Evolutionary conservation across 805 yeast genomes (phyloP).

Genomic region (Hagleromyces aurorensis): DNA sequence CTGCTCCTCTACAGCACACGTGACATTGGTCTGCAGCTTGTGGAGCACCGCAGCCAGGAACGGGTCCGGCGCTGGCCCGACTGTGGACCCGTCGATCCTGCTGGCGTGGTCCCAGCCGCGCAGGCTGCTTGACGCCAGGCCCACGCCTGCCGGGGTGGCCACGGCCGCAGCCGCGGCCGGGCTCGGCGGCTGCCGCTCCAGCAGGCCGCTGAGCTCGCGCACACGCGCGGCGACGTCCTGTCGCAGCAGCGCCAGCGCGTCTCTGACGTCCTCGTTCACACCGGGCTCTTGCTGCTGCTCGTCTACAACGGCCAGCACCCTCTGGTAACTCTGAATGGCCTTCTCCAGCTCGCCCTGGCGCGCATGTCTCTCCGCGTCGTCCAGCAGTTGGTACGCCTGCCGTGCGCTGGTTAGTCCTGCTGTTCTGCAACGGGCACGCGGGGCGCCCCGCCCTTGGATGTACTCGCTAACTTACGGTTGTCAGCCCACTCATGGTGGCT

Average conservation of each 20-base stretch:
- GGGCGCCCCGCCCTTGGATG: too few relatives aligned
- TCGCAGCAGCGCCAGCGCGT: slow-evolving; percentile 21
- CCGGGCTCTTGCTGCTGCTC: slow-evolving; percentile 13
- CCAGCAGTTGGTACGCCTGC: slow-evolving; percentile 44
- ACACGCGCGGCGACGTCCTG: slow-evolving; percentile 30
- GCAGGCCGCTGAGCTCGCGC: slow-evolving; percentile 27
- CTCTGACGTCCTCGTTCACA: slow-evolving; percentile 30
- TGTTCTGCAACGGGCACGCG: too few relatives aligned
- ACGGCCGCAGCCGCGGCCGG: slow-evolving; percentile 24
- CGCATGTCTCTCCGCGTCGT: slow-evolving; percentile 44
- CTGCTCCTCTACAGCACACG: slow-evolving; percentile 3
- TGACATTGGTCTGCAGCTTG: slow-evolving; percentile 16
- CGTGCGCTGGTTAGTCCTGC: too few relatives aligned
- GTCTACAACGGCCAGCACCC: slow-evolving; percentile 8
- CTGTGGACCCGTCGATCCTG: slow-evolving; percentile 2
- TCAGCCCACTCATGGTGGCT: too few relatives aligned
- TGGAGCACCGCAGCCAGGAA: slow-evolving; percentile 13
- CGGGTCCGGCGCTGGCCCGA: slow-evolving; percentile 12
- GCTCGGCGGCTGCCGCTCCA: slow-evolving; percentile 14
- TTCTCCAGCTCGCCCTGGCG: slow-evolving; percentile 35
- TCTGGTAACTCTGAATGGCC: slow-evolving; percentile 34
- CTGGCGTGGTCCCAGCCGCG: slow-evolving; percentile 11
- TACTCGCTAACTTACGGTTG: too few relatives aligned
- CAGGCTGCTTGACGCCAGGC: slow-evolving; percentile 8
- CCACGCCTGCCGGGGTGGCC: slow-evolving; percentile 19